Percentiles rank a stretch among this genome's conserved stretches.
phyloP scores from a whole-genome alignment of 805 yeast species.

The Candida boleticola region DNA sequence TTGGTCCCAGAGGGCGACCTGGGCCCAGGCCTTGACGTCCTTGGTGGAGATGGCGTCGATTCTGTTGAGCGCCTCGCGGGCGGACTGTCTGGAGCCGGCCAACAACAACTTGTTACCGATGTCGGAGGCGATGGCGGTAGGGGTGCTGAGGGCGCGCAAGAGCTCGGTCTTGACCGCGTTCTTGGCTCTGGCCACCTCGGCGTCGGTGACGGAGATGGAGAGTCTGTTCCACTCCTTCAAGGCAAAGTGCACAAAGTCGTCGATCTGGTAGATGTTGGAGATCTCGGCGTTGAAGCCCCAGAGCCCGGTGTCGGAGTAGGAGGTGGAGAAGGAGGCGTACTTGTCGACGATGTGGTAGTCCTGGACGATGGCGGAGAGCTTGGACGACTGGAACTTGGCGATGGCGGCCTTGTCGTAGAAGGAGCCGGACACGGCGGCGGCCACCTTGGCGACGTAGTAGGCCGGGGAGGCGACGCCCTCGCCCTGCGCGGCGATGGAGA shows the following conservation, averaged over 20 bases:
- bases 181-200: slow-evolving; percentile 79
- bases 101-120: slow-evolving; percentile 61
- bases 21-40: slow-evolving; percentile 72
- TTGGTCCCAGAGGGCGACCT: slow-evolving; percentile 72
- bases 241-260: slow-evolving; percentile 77
- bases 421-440: slow-evolving; percentile 55
- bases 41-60: slow-evolving; percentile 63
- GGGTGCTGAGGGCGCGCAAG: slow-evolving; percentile 47
- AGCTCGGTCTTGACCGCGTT: slow-evolving; percentile 64
- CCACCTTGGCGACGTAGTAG: slow-evolving; percentile 71
- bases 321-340: slow-evolving; percentile 67
- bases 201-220: slow-evolving; percentile 68
- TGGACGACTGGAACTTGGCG: slow-evolving; percentile 57
- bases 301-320: slow-evolving; percentile 76
- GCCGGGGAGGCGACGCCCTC: slow-evolving; percentile 63
- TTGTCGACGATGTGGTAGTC: slow-evolving; percentile 73
- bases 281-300: slow-evolving; percentile 79
- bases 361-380: slow-evolving; percentile 64
- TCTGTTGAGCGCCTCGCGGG: slow-evolving; percentile 55
- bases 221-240: slow-evolving; percentile 88
- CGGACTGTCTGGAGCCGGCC: slow-evolving; percentile 60
- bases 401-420: slow-evolving; percentile 55
- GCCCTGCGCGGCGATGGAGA: slow-evolving; percentile 73
- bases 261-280: slow-evolving; percentile 57
- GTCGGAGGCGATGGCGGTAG: slow-evolving; percentile 51